Evolutionary conservation across 257 asterid genomes (phyloP).

Genomic region (Primulina tabacum): DNA sequence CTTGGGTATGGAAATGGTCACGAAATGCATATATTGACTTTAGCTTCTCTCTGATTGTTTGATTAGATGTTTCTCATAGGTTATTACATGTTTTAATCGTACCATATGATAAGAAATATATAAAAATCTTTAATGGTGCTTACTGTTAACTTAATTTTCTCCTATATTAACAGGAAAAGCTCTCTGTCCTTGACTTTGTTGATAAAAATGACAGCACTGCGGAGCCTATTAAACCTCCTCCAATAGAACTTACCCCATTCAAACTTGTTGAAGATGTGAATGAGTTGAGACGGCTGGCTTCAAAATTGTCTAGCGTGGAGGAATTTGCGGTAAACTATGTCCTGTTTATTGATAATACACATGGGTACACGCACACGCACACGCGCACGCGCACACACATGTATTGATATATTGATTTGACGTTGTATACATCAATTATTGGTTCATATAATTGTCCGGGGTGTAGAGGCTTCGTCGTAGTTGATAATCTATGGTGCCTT

Average conservation of each 20-base stretch:
- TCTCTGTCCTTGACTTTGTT: constrained; percentile 62
- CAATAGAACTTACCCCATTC: constrained; percentile 73
- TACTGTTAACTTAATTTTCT: constrained; percentile 11
- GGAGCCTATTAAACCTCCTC: constrained; percentile 67
- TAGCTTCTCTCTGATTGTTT: background rate
- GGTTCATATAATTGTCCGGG: background rate
- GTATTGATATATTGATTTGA: background rate
- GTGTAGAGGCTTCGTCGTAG: background rate
- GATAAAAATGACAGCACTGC: constrained; percentile 39
- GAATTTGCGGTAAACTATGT: constrained; percentile 81
- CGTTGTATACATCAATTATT: constrained; percentile 2
- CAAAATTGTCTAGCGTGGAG: constrained; percentile 59
- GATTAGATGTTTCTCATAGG: constrained; percentile 6
- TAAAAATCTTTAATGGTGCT: background rate
- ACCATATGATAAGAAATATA: constrained; percentile 10
- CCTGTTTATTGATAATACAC: constrained; percentile 3
- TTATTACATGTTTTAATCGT: background rate
- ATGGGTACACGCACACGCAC: background rate
- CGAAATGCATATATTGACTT: background rate
- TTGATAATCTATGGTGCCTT: background rate
- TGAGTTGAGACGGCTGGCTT: constrained; percentile 79
- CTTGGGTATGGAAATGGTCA: constrained; percentile 16
- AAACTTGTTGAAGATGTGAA: constrained; percentile 75
- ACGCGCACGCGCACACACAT: background rate
- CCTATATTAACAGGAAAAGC: constrained; percentile 55